Base-by-base conservation (phyloP, 2,329 filamentous ascomycete species). In the Colletotrichum costaricense region DNA sequence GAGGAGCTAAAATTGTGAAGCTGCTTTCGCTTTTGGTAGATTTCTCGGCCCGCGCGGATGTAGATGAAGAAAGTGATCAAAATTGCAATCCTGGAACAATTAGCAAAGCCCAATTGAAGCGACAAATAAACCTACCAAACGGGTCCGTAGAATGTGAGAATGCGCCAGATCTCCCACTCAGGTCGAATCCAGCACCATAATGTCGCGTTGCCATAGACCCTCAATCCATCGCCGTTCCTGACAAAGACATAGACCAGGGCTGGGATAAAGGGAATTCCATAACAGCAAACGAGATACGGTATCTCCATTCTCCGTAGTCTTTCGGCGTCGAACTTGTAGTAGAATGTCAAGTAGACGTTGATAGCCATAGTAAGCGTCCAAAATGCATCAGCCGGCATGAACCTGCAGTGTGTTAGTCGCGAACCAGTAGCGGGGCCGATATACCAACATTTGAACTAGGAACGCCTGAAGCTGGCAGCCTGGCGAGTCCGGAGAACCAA, bases 301-400 rank as follows among this genome's bases (percentile, higher is more conserved):
- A 92, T 88, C 79, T 97, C 94, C 79, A 96, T 87, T 57, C 82
- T 86, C 12, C 90, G 90, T 16, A 97, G 84, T 65, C 89, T 87
- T 4, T 86, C 82, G 1, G 91, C 89, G 72, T 93, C 90, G 76
- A 92, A 95, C 75, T 93, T 93, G 78, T 86, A 87, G 81, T 95
- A 95, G 78, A 97, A 95, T 0, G 94, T 95, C 16, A 96, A 83
- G 80, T 94, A 94, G 64, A 97, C 94, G 79, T 97, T 97, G 76
- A 92, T 87, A 1, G 94, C 93, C 94, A 97, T 97, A 67, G 93
- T 91, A 72, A 95, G 86, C 1, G 93, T 93, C 93, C 92, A 95
- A 58, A 93, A 86, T 1, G 92, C 91, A 83, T 95, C 93, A 5
- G 93, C 93, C 2, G 92, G 91, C 87, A 94, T 91, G 80, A 95